phyloP scores from a whole-genome alignment of 345 rosid genomes.

The Melastoma malabathricum region DNA sequence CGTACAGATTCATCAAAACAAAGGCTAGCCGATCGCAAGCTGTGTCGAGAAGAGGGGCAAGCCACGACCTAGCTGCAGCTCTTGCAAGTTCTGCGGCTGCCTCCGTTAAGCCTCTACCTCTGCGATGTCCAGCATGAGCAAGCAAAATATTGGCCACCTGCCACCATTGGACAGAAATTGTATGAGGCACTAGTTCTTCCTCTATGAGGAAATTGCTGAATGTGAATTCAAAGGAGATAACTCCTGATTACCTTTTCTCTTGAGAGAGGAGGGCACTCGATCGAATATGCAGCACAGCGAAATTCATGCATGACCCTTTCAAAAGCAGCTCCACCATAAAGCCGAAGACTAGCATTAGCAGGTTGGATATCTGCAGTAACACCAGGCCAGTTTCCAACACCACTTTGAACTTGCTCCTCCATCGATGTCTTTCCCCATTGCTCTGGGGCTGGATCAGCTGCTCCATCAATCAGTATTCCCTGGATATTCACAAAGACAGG shows the following conservation, averaged over 20 bases:
- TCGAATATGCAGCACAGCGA: slow-evolving; percentile 90
- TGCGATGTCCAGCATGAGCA: slow-evolving; percentile 89
- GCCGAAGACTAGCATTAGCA: slow-evolving; percentile 80
- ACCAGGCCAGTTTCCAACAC: slow-evolving; percentile 96
- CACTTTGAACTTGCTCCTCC: slow-evolving; percentile 79
- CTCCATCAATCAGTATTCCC: slow-evolving; percentile 94
- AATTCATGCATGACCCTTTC: slow-evolving; percentile 93
- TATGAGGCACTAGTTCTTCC: too few species aligned
- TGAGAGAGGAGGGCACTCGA: slow-evolving; percentile 84
- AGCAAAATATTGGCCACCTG: slow-evolving; percentile 94
- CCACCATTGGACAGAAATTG: too few species aligned
- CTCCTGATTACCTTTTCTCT: slow-evolving; percentile 63
- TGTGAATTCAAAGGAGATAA: too few species aligned
- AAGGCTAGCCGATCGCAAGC: slow-evolving; percentile 90
- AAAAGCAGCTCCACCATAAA: slow-evolving; percentile 98
- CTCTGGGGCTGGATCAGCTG: slow-evolving; percentile 96
- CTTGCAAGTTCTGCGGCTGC: slow-evolving; percentile 96
- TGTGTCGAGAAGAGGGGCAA: slow-evolving; percentile 90
- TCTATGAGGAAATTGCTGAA: too few species aligned
- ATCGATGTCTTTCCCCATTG: slow-evolving; percentile 90
- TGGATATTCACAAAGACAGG: slow-evolving; percentile 3
- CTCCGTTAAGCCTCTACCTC: slow-evolving; percentile 78
- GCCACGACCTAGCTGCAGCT: slow-evolving; percentile 94
- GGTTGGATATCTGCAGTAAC: slow-evolving; percentile 57
- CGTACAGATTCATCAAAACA: slow-evolving; percentile 77